A percentile compares a stretch with the other conserved stretches of the same genome.
These are phyloP conservation scores for Apiospora sp. DNA, from an alignment of 2,329 filamentous ascomycete genomes.

Conservation along the genomic window DNA sequence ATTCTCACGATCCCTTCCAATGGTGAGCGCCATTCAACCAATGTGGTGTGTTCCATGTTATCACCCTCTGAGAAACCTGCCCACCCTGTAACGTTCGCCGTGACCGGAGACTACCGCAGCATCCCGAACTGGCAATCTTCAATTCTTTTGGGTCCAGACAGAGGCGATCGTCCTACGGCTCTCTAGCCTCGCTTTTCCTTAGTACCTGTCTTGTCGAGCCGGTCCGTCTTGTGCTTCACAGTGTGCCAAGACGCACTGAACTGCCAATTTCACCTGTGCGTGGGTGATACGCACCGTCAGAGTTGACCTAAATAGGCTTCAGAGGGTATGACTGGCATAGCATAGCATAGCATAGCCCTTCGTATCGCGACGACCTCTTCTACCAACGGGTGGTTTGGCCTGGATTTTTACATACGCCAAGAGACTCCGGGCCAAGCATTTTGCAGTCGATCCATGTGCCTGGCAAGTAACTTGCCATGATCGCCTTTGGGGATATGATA, in stretches of 20 bases:
- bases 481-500: background rate
- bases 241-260: background rate
- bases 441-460: background rate
- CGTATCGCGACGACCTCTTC: background rate
- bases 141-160: background rate
- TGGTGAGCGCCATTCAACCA: constrained; percentile 21
- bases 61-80: constrained; percentile 4
- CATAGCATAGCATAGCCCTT: constrained; percentile 5
- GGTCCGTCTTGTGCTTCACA: constrained; percentile 13
- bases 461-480: background rate
- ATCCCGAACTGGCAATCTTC: background rate
- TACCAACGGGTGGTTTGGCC: background rate
- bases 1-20: constrained; percentile 22
- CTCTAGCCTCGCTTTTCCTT: background rate
- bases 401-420: background rate
- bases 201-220: background rate
- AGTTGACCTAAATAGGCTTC: background rate
- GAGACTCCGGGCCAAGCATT: background rate
- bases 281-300: constrained; percentile 21
- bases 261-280: background rate
- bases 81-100: constrained; percentile 17
- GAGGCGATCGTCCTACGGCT: constrained; percentile 1
- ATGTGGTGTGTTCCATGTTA: constrained; percentile 21
- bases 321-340: background rate
- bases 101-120: constrained; percentile 20